Conservation (phyloP, 139 green algal species). For the Tetraselmis chui region DNA sequence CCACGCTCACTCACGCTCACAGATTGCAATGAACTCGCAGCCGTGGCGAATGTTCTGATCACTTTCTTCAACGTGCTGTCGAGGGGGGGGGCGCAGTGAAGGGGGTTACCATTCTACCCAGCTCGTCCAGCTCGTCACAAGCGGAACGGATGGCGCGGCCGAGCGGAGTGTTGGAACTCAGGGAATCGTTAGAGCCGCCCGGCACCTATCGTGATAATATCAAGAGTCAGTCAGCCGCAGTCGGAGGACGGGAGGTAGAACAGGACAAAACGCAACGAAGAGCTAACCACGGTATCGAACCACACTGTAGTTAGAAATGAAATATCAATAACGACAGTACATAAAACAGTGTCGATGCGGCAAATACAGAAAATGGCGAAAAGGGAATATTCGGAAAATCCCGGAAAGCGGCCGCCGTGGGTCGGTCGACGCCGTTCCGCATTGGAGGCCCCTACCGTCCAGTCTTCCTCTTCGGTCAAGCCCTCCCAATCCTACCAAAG, state of each 20-base stretch:
- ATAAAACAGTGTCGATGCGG: neutral
- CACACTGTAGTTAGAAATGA: too few species aligned
- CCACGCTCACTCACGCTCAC: too few species aligned
- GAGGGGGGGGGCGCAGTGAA: too few species aligned
- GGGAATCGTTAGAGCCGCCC: slow-evolving; percentile 24
- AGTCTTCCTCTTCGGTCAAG: neutral
- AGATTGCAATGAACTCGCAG: too few species aligned
- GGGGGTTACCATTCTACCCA: slow-evolving; percentile 17
- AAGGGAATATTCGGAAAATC: neutral
- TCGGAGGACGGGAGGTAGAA: too few species aligned
- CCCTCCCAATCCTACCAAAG: neutral
- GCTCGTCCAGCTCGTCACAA: slow-evolving; percentile 29
- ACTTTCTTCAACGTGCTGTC: too few species aligned
- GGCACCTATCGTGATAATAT: slow-evolving; percentile 16
- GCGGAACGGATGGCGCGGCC: slow-evolving; percentile 25
- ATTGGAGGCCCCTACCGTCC: neutral
- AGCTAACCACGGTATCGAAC: too few species aligned
- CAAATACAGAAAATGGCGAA: neutral
- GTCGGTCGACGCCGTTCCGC: too few species aligned
- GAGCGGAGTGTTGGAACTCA: slow-evolving; percentile 29
- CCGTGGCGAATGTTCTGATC: too few species aligned
- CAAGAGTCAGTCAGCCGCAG: neutral
- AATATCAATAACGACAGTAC: neutral
- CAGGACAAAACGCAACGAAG: too few species aligned
- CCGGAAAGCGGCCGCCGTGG: too few species aligned